phyloP scores from a whole-genome alignment of 257 asterid species.

The Sherardia arvensis region DNA sequence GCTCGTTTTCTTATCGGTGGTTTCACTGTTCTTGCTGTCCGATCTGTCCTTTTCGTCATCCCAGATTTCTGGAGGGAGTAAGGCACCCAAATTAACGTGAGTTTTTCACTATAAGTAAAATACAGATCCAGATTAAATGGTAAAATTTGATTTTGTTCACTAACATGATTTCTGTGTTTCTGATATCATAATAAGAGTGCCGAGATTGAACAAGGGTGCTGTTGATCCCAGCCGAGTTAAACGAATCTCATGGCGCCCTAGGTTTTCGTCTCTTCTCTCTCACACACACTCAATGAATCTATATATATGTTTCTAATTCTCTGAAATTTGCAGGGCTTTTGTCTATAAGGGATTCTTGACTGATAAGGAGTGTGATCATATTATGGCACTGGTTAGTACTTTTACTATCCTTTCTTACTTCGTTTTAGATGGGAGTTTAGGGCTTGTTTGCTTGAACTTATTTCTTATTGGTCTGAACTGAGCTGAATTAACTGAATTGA shows the following conservation, averaged over 20 bases:
- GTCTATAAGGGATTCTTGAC: constrained; percentile 59
- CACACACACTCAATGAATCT: neutral
- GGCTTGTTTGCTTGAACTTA: no score
- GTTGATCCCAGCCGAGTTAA: constrained; percentile 71
- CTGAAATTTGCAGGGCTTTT: constrained; percentile 51
- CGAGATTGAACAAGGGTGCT: constrained; percentile 30
- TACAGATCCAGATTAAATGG: constrained; percentile 33
- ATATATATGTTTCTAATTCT: neutral
- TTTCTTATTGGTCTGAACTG: no score
- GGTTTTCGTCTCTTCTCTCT: constrained; percentile 23
- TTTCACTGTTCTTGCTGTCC: constrained; percentile 19
- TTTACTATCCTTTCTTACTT: neutral
- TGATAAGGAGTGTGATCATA: constrained; percentile 71
- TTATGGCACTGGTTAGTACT: constrained; percentile 56
- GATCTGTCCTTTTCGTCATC: constrained; percentile 17
- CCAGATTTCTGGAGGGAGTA: constrained; percentile 38
- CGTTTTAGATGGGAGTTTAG: no score
- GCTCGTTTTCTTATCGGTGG: constrained; percentile 26
- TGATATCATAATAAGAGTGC: constrained; percentile 20
- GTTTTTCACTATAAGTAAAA: neutral
- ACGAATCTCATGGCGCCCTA: constrained; percentile 81
- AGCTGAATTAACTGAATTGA: no score
- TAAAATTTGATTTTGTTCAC: constrained; percentile 8
- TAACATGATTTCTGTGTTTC: neutral
- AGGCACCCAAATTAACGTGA: constrained; percentile 9